Percentiles rank a stretch among this genome's conserved stretches.
phyloP scores from a whole-genome alignment of 768 basidiomycete species.

The Guyanaporus albipodus region DNA sequence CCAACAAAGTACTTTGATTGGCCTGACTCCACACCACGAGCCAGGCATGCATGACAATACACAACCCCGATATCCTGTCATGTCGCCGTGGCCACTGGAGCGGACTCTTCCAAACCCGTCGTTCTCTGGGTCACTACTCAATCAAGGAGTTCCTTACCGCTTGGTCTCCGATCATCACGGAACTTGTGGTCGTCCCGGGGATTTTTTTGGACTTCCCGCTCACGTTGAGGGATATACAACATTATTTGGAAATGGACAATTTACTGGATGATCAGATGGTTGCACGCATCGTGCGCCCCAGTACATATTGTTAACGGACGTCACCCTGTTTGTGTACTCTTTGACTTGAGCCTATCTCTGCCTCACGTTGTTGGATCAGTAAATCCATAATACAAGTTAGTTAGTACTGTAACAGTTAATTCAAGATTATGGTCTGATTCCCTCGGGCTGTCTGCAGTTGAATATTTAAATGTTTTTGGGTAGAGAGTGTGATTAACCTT shows the following conservation, averaged over 20 bases:
- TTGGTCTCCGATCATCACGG: conserved; percentile 2
- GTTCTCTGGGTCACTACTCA: background rate
- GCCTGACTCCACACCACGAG: conserved; percentile 3
- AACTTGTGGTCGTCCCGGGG: background rate
- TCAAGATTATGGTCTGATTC: too few relatives aligned
- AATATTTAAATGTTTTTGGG: too few relatives aligned
- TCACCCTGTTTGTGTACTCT: too few relatives aligned
- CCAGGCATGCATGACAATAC: background rate
- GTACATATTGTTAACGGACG: background rate
- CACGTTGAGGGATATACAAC: conserved; percentile 3
- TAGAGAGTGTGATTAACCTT: too few relatives aligned
- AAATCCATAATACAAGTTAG: too few relatives aligned
- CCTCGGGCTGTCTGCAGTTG: too few relatives aligned
- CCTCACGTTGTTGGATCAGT: too few relatives aligned
- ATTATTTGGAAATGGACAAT: background rate
- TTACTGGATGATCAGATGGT: conserved; percentile 1
- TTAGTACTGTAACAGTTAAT: too few relatives aligned
- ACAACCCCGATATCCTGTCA: background rate
- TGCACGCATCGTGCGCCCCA: background rate
- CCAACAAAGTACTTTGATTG: conserved; percentile 1
- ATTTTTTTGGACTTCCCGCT: background rate
- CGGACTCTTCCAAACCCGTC: background rate
- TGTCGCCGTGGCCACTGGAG: conserved; percentile 2
- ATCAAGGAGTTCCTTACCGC: background rate
- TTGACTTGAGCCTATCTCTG: too few relatives aligned